Evolutionary conservation across 371 early-diverging fungal genomes (phyloP).

Genomic region (Caulochytrium protostelioides): DNA sequence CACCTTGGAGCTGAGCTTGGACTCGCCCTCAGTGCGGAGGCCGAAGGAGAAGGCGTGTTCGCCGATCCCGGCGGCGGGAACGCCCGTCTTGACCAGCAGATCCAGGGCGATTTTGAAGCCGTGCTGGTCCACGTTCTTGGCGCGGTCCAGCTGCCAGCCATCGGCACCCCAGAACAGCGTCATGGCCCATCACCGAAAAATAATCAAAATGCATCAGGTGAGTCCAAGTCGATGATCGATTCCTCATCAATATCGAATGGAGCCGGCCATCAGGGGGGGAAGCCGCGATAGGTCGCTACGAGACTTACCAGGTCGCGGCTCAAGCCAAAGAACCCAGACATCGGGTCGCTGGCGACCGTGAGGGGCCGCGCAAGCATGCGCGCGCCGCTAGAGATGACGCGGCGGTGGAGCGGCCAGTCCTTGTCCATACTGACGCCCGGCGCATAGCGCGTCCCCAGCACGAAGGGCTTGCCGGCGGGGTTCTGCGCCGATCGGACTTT

Average conservation of each 20-base stretch:
- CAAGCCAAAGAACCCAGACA: too few species aligned
- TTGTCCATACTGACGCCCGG: not conserved
- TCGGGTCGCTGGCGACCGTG: not conserved
- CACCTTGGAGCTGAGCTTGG: not conserved
- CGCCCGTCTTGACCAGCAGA: not conserved
- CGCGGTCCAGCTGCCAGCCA: not conserved
- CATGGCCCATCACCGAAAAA: too few species aligned
- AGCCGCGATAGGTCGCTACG: not conserved
- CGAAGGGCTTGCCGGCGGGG: not conserved
- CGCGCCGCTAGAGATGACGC: not conserved
- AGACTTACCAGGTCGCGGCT: not conserved
- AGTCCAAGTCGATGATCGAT: too few species aligned
- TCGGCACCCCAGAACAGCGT: not conserved
- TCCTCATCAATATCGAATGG: too few species aligned
- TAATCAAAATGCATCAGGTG: too few species aligned
- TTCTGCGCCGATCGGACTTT: too few species aligned
- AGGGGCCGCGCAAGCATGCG: not conserved
- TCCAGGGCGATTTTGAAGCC: conserved; percentile 1
- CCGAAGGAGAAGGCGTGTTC: conserved; percentile 1
- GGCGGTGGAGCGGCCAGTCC: conserved; percentile 1
- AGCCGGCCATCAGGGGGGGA: too few species aligned
- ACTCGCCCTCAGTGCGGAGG: not conserved
- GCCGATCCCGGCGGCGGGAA: not conserved
- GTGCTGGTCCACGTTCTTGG: not conserved
- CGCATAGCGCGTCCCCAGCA: not conserved